Conservation (phyloP, 306 rosid genomes). For the Prunus mume region DNA sequence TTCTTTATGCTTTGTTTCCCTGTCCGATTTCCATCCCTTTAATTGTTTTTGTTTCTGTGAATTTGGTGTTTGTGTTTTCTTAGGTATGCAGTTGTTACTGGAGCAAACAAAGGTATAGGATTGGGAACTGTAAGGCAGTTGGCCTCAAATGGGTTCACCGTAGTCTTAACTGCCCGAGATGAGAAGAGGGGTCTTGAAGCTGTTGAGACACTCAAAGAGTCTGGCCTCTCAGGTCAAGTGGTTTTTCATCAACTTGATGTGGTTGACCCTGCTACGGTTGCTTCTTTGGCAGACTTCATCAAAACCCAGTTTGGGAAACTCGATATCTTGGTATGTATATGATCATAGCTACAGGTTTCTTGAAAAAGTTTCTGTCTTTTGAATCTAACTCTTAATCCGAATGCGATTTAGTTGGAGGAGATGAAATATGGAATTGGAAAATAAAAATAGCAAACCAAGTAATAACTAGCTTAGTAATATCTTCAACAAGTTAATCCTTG, state of each 20-base stretch:
- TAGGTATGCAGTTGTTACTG: conserved; percentile 27
- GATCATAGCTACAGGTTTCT: not conserved
- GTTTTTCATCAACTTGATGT: conserved; percentile 40
- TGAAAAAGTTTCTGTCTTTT: no score
- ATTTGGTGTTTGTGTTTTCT: not conserved
- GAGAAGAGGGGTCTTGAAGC: conserved; percentile 33
- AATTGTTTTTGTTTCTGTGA: not conserved
- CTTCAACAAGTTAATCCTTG: no score
- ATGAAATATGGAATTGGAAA: no score
- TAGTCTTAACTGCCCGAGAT: conserved; percentile 35
- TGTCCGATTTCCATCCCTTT: no score
- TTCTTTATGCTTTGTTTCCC: no score
- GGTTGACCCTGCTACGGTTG: conserved; percentile 16
- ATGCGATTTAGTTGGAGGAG: no score
- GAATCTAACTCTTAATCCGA: no score
- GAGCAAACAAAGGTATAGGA: conserved; percentile 34
- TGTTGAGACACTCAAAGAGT: conserved; percentile 4
- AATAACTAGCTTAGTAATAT: no score
- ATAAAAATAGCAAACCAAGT: no score
- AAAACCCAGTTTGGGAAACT: conserved; percentile 28
- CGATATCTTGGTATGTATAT: conserved; percentile 38
- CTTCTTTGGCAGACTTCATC: conserved; percentile 22
- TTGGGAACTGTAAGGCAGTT: conserved; percentile 20
- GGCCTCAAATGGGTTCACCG: conserved; percentile 30
- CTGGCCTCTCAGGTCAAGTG: conserved; percentile 12